Evolutionary conservation across 2,329 filamentous ascomycete species (phyloP).

Genomic region (Rhexocercosporidium sp.): DNA sequence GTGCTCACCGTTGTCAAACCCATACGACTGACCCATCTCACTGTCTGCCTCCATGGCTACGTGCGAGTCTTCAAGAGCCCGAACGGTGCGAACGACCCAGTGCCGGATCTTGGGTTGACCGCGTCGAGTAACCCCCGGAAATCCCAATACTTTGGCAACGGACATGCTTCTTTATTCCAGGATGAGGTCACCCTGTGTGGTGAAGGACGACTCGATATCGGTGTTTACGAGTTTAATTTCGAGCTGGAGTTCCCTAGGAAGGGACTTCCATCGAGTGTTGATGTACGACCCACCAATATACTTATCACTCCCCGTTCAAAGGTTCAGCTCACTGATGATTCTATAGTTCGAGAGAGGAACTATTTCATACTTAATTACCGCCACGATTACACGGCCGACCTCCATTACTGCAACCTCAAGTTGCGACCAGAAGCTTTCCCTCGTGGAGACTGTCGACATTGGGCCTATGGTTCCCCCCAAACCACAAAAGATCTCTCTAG

Average conservation of each 20-base stretch:
- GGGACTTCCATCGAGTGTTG: conserved; percentile 87
- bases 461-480: conserved; percentile 75
- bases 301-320: neutral
- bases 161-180: conserved; percentile 80
- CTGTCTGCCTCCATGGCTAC: conserved; percentile 78
- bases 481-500: conserved; percentile 82
- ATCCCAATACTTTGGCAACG: conserved; percentile 72
- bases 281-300: conserved; percentile 63
- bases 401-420: conserved; percentile 80
- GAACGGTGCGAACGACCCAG: conserved; percentile 58
- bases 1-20: conserved; percentile 76
- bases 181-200: conserved; percentile 82
- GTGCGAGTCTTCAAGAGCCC: conserved; percentile 76
- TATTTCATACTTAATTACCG: conserved; percentile 88
- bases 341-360: conserved; percentile 90
- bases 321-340: conserved; percentile 25
- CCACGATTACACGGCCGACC: conserved; percentile 87
- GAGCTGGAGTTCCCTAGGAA: conserved; percentile 72
- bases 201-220: conserved; percentile 75
- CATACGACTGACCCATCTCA: conserved; percentile 78
- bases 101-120: conserved; percentile 44
- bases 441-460: conserved; percentile 86
- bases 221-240: conserved; percentile 81
- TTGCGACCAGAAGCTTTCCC: conserved; percentile 79
- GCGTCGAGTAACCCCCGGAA: conserved; percentile 45